Evolutionary conservation across 148 eudicot species (phyloP).

Genomic region (Vaccinium macrocarpon): DNA sequence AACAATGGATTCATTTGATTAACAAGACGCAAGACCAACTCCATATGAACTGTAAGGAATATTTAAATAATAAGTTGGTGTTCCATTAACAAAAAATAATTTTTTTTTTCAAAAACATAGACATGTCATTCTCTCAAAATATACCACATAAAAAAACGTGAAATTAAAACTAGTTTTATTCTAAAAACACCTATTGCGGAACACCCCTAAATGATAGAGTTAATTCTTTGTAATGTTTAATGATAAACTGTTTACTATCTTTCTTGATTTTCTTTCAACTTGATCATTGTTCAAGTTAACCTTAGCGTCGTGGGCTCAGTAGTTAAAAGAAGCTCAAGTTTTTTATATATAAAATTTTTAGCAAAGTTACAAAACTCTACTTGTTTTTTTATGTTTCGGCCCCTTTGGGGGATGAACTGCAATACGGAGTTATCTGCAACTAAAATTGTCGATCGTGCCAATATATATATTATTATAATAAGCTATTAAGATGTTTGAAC

Average conservation of each 20-base stretch:
- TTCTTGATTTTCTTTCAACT: background rate
- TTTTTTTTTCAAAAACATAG: too few species aligned
- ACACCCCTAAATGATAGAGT: background rate
- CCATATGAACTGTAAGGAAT: background rate
- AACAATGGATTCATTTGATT: too few species aligned
- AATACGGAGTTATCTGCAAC: slow-evolving; percentile 2
- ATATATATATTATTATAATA: too few species aligned
- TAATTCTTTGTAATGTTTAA: background rate
- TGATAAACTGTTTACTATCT: background rate
- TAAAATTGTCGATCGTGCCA: background rate
- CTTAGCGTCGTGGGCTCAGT: slow-evolving; percentile 4
- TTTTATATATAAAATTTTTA: background rate
- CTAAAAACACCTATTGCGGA: too few species aligned
- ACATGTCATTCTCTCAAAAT: too few species aligned
- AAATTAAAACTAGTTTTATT: too few species aligned
- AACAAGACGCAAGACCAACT: too few species aligned
- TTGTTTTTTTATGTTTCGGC: too few species aligned
- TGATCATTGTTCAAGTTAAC: slow-evolving; percentile 2
- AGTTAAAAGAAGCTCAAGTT: background rate
- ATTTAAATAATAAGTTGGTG: background rate
- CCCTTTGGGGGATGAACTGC: background rate
- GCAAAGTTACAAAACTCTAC: background rate
- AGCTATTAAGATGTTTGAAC: too few species aligned
- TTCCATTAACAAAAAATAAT: too few species aligned
- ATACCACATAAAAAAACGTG: too few species aligned